Conservation (phyloP, 495 filamentous ascomycete genomes). For the Lentithecium fluviatile region DNA sequence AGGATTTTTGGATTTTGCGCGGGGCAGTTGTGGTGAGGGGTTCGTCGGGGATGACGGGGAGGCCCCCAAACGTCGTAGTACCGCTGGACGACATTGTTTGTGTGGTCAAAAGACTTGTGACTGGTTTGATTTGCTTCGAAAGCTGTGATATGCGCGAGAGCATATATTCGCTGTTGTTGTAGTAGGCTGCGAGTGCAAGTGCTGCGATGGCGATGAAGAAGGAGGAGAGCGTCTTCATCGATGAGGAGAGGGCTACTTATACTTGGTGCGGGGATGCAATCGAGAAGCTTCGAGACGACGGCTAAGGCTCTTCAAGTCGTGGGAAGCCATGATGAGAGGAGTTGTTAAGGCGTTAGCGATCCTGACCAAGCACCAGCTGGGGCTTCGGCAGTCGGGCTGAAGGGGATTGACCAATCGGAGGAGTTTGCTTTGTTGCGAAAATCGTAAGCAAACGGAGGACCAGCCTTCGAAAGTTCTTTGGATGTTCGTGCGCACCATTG, state of each 20-base stretch:
- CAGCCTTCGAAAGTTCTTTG: too few relatives aligned
- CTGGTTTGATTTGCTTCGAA: conserved; percentile 20
- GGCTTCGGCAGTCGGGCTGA: neutral
- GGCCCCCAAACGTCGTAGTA: conserved; percentile 40
- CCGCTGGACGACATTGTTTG: conserved; percentile 26
- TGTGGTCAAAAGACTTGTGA: conserved; percentile 7
- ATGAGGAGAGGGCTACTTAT: conserved; percentile 35
- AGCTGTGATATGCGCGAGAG: conserved; percentile 31
- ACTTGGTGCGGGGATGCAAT: conserved; percentile 13
- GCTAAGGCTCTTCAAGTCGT: conserved; percentile 6
- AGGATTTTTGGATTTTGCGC: conserved; percentile 73
- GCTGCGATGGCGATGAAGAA: conserved; percentile 41
- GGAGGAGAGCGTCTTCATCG: conserved; percentile 39
- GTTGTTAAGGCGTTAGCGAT: conserved; percentile 19
- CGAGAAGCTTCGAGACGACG: conserved; percentile 30
- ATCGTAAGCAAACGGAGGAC: too few relatives aligned
- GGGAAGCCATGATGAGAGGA: conserved; percentile 17
- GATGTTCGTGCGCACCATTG: too few relatives aligned
- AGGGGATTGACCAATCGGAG: conserved; percentile 2
- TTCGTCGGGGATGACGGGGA: conserved; percentile 44
- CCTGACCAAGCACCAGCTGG: conserved; percentile 16
- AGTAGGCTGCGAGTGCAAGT: conserved; percentile 38
- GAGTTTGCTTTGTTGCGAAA: neutral
- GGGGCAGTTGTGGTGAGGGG: conserved; percentile 53
- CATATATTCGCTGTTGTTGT: conserved; percentile 38